Conservation (phyloP, 805 yeast genomes). For the Diddensiella transvaalensis region DNA sequence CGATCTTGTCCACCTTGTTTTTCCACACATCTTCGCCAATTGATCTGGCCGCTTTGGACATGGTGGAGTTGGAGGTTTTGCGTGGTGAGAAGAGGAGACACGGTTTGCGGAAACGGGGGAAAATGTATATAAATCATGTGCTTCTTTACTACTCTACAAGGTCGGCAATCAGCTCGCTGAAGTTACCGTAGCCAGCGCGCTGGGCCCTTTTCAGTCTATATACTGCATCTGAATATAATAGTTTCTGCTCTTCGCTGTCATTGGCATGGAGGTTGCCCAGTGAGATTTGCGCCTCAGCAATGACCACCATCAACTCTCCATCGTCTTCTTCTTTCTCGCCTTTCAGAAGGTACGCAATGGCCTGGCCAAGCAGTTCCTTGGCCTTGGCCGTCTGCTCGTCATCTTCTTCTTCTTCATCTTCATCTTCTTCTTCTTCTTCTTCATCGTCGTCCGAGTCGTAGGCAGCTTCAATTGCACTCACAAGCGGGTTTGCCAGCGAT, state of each 20-base stretch:
- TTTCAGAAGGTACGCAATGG: conserved; percentile 52
- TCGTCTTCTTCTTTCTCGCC: conserved; percentile 63
- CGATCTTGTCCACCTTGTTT: conserved; percentile 77
- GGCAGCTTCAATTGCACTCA: conserved; percentile 30
- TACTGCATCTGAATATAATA: conserved; percentile 67
- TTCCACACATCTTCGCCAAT: conserved; percentile 92
- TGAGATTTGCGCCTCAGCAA: conserved; percentile 82
- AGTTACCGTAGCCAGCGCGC: conserved; percentile 36
- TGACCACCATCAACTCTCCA: conserved; percentile 75
- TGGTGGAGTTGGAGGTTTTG: conserved; percentile 2
- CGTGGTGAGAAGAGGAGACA: not conserved
- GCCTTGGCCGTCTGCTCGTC: conserved; percentile 38
- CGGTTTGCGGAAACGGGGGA: not conserved
- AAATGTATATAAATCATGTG: no score
- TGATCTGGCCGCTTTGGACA: conserved; percentile 30
- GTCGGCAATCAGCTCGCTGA: conserved; percentile 35
- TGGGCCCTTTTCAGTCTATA: conserved; percentile 58
- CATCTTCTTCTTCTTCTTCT: conserved; percentile 16
- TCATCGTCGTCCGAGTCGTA: conserved; percentile 26
- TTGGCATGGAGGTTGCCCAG: conserved; percentile 69
- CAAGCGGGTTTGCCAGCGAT: conserved; percentile 29
- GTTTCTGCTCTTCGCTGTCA: conserved; percentile 65
- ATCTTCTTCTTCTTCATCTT: conserved; percentile 44
- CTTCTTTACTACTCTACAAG: conserved; percentile 20
- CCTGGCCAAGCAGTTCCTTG: conserved; percentile 45